A percentile compares a stretch with the other conserved stretches of the same genome.
Conservation (phyloP, 441 rosid species). For the Jatropha podagrica region DNA sequence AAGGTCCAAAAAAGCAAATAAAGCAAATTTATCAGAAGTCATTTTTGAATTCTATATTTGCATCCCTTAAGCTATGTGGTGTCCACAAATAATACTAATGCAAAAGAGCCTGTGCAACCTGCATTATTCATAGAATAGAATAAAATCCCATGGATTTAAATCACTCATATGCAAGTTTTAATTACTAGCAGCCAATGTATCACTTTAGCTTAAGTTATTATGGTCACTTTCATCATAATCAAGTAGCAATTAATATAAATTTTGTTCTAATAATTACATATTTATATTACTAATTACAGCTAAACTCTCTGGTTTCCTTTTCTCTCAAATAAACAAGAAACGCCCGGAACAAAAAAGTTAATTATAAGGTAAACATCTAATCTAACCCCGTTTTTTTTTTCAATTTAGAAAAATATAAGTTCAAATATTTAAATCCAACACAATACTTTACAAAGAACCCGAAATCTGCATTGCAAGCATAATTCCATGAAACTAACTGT, state of each 20-base stretch:
- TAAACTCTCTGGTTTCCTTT: background rate
- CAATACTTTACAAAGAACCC: background rate
- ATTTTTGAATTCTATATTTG: background rate
- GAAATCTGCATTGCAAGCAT: background rate
- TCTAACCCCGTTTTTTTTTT: too few relatives aligned
- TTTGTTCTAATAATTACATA: background rate
- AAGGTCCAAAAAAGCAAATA: background rate
- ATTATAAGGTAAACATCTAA: background rate
- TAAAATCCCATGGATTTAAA: background rate
- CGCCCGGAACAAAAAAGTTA: background rate
- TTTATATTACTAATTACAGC: background rate
- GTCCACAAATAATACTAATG: background rate
- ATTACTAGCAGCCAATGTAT: background rate
- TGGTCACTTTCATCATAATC: background rate
- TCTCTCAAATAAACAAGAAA: slow-evolving; percentile 4
- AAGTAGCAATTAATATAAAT: background rate
- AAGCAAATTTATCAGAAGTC: background rate
- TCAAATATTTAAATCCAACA: background rate
- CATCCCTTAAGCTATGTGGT: background rate
- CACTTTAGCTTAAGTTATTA: background rate
- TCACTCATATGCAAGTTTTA: background rate
- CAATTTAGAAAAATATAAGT: background rate
- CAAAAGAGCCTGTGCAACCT: background rate
- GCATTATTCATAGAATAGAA: slow-evolving; percentile 8
- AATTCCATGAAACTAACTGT: background rate